Evolutionary conservation across 2,329 filamentous ascomycete genomes (phyloP).

Genomic region (Neonectria ditissima): DNA sequence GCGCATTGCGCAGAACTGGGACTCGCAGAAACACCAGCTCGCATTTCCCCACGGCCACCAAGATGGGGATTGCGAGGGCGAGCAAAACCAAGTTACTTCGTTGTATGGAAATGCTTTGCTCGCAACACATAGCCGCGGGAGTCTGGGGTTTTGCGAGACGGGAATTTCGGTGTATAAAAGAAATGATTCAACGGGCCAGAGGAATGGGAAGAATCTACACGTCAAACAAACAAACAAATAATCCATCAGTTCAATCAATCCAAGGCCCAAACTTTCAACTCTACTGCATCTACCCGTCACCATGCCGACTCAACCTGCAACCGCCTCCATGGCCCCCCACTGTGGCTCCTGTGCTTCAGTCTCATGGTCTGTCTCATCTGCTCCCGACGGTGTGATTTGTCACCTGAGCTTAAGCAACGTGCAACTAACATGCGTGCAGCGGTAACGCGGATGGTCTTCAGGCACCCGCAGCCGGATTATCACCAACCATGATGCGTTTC

Average conservation of each 20-base stretch:
- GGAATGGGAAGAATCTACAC: neutral
- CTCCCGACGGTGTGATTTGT: no score
- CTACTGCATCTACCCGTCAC: neutral
- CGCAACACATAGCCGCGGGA: neutral
- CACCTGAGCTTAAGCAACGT: no score
- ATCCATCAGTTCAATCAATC: neutral
- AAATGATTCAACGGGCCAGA: no score
- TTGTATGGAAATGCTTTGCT: neutral
- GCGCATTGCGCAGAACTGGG: slow-evolving; percentile 23
- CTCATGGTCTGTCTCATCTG: slow-evolving; percentile 6
- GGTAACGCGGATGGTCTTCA: no score
- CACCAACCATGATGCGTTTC: no score
- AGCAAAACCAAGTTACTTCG: slow-evolving; percentile 1
- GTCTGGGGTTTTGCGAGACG: neutral
- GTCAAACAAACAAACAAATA: neutral
- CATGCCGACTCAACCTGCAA: slow-evolving; percentile 23
- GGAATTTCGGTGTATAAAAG: neutral
- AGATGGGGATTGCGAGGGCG: neutral
- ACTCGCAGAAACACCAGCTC: slow-evolving; percentile 2
- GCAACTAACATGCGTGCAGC: no score
- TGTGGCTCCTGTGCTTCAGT: slow-evolving; percentile 25
- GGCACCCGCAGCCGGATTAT: no score
- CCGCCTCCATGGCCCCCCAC: slow-evolving; percentile 17
- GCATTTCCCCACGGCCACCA: slow-evolving; percentile 2
- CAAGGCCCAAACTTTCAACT: no score